phyloP scores from a whole-genome alignment of 2,329 filamentous ascomycete genomes.

The Ceratocystis smalleyi region DNA sequence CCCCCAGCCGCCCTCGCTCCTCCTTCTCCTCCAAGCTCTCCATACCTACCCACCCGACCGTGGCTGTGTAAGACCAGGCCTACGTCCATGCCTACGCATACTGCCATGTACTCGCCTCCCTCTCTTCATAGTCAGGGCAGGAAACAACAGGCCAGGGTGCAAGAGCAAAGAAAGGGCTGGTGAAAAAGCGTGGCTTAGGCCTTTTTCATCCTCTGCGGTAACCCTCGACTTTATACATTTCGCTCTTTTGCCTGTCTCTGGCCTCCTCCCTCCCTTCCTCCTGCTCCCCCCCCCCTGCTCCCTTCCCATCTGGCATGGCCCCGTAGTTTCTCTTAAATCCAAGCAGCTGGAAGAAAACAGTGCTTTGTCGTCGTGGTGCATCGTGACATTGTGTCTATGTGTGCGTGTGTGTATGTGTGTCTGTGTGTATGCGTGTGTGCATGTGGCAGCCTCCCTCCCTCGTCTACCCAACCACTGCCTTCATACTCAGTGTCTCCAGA shows the following conservation, averaged over 20 bases:
- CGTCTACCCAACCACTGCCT: constrained; percentile 54
- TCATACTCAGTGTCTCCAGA: constrained; percentile 80
- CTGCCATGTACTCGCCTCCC: background rate
- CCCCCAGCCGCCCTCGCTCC: background rate
- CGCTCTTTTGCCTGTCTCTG: background rate
- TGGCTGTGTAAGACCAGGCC: background rate
- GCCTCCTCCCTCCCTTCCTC: too few relatives aligned
- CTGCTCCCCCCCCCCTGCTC: background rate
- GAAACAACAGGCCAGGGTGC: too few relatives aligned
- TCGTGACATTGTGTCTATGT: background rate
- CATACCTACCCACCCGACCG: background rate
- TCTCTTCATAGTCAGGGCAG: too few relatives aligned
- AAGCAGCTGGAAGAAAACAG: constrained; percentile 3
- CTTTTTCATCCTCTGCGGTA: background rate
- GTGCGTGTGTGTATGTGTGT: background rate
- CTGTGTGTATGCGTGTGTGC: background rate
- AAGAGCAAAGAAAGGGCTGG: background rate
- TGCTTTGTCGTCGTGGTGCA: constrained; percentile 3
- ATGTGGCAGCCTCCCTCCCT: background rate
- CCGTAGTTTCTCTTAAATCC: background rate
- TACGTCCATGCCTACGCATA: too few relatives aligned
- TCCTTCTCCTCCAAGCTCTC: background rate
- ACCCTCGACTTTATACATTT: too few relatives aligned
- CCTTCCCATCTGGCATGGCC: background rate
- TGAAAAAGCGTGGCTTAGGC: background rate